A percentile compares a stretch with the other conserved stretches of the same genome.
Evolutionary conservation across 2,329 filamentous ascomycete genomes (phyloP).

Genomic region (Geoglossum cookeanum): DNA sequence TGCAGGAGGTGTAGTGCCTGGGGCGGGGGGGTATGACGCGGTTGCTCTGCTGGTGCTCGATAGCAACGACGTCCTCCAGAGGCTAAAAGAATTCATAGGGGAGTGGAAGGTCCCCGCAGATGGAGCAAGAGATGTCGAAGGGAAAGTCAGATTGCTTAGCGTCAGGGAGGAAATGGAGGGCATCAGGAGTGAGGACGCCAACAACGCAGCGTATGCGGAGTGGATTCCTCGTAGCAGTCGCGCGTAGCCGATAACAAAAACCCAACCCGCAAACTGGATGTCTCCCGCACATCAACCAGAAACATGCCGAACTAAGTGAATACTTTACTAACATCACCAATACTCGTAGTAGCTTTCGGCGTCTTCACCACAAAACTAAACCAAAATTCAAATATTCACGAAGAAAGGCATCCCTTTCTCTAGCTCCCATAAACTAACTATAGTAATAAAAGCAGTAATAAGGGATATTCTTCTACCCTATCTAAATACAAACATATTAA

Average conservation of each 20-base stretch:
- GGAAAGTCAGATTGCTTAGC: conserved; percentile 46
- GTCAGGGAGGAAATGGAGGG: conserved; percentile 60
- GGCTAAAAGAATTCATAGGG: conserved; percentile 41
- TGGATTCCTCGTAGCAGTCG: background rate
- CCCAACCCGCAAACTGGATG: no score
- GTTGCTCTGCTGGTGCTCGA: conserved; percentile 64
- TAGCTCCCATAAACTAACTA: no score
- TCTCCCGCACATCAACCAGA: no score
- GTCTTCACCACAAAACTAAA: no score
- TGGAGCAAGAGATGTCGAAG: conserved; percentile 21
- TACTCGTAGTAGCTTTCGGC: no score
- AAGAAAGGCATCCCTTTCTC: no score
- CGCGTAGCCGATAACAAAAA: background rate
- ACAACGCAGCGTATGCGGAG: background rate
- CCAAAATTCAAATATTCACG: no score
- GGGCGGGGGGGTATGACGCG: conserved; percentile 86
- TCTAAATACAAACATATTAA: conserved; percentile 17
- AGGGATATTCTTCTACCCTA: no score
- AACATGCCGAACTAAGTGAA: no score
- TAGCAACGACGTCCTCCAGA: conserved; percentile 39
- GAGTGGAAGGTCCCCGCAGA: conserved; percentile 36
- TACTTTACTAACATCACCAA: no score
- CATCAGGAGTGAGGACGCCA: conserved; percentile 23
- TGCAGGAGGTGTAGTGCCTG: conserved; percentile 78
- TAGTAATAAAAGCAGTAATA: no score